Conservation (phyloP, 257 asterid species). For the Nicotiana otophora region DNA sequence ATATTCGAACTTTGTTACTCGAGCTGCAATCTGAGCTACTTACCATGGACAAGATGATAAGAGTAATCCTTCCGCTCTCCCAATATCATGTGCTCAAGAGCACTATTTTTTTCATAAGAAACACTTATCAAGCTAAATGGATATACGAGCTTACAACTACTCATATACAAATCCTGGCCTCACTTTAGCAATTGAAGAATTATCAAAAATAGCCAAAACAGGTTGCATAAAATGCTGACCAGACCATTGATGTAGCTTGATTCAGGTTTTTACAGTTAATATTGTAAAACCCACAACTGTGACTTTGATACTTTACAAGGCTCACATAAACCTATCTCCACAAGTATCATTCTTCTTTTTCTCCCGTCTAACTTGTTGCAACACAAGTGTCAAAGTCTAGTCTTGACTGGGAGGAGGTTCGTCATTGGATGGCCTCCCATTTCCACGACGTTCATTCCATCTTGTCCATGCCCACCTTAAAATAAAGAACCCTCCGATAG, state of each 20-base stretch:
- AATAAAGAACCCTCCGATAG: conserved; percentile 69
- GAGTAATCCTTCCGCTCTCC: background rate
- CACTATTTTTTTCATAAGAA: background rate
- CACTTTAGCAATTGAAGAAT: background rate
- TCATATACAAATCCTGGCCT: background rate
- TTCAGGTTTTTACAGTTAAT: background rate
- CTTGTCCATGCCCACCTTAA: conserved; percentile 84
- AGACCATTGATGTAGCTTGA: background rate
- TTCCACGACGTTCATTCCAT: conserved; percentile 75
- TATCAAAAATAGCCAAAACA: background rate
- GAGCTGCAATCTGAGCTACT: background rate
- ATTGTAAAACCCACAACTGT: conserved; percentile 4
- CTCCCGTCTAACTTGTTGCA: background rate
- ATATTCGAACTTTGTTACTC: background rate
- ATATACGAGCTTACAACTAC: background rate
- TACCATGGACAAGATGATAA: background rate
- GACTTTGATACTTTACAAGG: conserved; percentile 10
- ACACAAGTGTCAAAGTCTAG: conserved; percentile 15
- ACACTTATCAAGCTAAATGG: background rate
- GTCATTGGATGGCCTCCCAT: conserved; percentile 47
- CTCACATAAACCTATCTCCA: conserved; percentile 11
- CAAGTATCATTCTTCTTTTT: background rate
- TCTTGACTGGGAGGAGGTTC: conserved; percentile 40
- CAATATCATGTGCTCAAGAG: background rate
- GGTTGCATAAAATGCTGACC: background rate